Percentiles rank a stretch among this genome's conserved stretches.
Conservation (phyloP, 2,329 filamentous ascomycete genomes). For the Fusarium sambucinum region DNA sequence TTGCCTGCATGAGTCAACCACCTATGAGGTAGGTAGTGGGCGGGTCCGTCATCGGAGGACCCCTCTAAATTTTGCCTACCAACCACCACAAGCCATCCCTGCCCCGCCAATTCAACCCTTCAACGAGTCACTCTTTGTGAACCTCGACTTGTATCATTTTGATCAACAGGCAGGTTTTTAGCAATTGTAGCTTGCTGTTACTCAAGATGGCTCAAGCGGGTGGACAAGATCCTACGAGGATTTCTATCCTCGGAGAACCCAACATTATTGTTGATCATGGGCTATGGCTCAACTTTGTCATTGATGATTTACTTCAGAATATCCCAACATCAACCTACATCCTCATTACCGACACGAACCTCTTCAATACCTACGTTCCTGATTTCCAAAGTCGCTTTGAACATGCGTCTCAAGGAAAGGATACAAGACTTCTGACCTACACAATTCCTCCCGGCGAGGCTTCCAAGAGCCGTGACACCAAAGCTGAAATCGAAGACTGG, state of each 20-base stretch:
- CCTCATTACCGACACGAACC: constrained; percentile 95
- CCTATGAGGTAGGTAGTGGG: neutral
- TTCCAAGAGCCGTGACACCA: constrained; percentile 92
- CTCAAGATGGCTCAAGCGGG: constrained; percentile 46
- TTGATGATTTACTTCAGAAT: constrained; percentile 81
- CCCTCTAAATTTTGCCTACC: constrained; percentile 34
- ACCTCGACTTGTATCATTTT: constrained; percentile 13
- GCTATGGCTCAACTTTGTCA: constrained; percentile 86
- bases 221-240: constrained; percentile 63
- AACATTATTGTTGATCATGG: constrained; percentile 93
- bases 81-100: constrained; percentile 19
- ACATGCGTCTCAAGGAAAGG: constrained; percentile 43
- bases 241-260: constrained; percentile 88
- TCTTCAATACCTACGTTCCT: constrained; percentile 84
- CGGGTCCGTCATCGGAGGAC: constrained; percentile 35
- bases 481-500: constrained; percentile 98
- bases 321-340: constrained; percentile 91
- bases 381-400: constrained; percentile 68
- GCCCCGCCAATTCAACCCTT: constrained; percentile 12
- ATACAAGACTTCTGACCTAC: constrained; percentile 82
- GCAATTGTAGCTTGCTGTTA: constrained; percentile 13
- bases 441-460: constrained; percentile 90
- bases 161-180: constrained; percentile 22
- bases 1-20: constrained; percentile 3
- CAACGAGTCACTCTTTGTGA: neutral